These are phyloP conservation scores for Tulasnella sp. DNA, from an alignment of 768 basidiomycete species.

Conservation along the genomic window DNA sequence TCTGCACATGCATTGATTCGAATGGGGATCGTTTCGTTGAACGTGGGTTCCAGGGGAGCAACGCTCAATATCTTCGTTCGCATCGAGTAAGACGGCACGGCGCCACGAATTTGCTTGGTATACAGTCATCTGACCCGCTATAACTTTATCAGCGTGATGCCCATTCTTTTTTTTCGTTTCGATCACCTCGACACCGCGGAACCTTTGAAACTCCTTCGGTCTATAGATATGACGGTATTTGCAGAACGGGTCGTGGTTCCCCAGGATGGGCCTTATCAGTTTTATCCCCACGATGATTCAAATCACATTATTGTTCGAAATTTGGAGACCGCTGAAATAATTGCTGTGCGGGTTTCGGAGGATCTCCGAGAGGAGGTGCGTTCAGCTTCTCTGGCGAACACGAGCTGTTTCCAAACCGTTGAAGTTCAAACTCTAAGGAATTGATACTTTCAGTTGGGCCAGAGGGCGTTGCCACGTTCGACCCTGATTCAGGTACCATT, in stretches of 20 bases:
- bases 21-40: not conserved
- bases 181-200: not conserved
- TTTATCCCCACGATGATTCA: not conserved
- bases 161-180: not conserved
- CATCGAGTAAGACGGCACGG: not conserved
- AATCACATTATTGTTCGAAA: not conserved
- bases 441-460: not conserved
- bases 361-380: not conserved
- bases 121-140: not conserved
- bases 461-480: not conserved
- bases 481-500: not conserved
- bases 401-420: not conserved
- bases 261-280: not conserved
- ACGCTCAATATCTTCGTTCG: not conserved
- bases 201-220: not conserved
- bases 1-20: not conserved
- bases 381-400: not conserved
- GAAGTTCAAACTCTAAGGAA: not conserved
- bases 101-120: not conserved
- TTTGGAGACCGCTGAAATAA: not conserved
- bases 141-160: not conserved
- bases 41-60: not conserved
- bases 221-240: not conserved
- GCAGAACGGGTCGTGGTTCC: not conserved
- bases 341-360: not conserved